Percentiles rank a stretch among this genome's conserved stretches.
phyloP scores from a whole-genome alignment of 1,284 basidiomycete genomes.

The Wallemia mellicola region DNA sequence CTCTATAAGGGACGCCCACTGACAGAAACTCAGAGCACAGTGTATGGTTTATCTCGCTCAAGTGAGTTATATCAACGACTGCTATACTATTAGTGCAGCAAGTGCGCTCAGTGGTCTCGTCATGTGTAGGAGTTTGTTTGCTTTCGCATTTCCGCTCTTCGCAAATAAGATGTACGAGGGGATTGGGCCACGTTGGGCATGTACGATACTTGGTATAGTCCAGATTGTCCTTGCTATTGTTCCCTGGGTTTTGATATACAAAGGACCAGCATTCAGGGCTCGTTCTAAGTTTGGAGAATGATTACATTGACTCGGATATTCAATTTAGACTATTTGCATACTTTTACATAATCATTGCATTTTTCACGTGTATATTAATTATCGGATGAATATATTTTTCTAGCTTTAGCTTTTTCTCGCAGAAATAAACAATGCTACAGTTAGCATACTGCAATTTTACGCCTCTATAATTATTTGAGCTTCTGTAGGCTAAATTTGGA shows the following conservation, averaged over 20 bases:
- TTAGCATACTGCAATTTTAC: too few species aligned
- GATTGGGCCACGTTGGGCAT: background rate
- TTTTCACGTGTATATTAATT: too few species aligned
- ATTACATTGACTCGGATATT: too few species aligned
- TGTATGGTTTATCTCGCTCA: conserved; percentile 1
- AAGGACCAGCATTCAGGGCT: background rate
- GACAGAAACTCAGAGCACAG: background rate
- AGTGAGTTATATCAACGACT: conserved; percentile 1
- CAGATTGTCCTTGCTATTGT: background rate
- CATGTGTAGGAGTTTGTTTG: conserved; percentile 10
- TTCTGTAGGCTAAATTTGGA: too few species aligned
- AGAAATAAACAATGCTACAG: too few species aligned
- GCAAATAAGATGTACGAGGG: background rate
- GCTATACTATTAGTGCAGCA: background rate
- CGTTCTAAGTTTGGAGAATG: background rate
- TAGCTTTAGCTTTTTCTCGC: too few species aligned
- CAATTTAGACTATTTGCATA: too few species aligned
- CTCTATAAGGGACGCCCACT: background rate
- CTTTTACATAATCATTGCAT: too few species aligned
- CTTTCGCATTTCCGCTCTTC: conserved; percentile 3
- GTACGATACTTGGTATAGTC: background rate
- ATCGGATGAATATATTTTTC: too few species aligned
- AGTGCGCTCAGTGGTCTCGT: conserved; percentile 10
- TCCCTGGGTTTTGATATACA: background rate
- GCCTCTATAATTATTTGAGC: too few species aligned